A percentile compares a stretch with the other conserved stretches of the same genome.
Evolutionary conservation across 2,329 filamentous ascomycete genomes (phyloP).

Genomic region (Lachnum nothofagi): DNA sequence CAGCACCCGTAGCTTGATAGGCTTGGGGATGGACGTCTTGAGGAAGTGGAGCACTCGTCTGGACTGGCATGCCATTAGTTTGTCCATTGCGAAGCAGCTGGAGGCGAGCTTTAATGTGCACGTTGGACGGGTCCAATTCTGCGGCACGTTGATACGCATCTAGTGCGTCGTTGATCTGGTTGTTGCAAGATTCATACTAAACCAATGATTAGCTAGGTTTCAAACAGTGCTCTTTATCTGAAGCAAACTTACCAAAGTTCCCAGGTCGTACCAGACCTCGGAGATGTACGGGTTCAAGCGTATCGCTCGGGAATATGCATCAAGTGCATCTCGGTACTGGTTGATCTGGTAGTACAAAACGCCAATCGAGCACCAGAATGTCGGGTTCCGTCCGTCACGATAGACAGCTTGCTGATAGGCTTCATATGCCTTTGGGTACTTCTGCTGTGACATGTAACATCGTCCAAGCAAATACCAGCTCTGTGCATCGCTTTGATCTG

Average conservation of each 20-base stretch:
- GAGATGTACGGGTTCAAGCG: slow-evolving; percentile 96
- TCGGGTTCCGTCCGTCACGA: slow-evolving; percentile 92
- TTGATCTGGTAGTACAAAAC: slow-evolving; percentile 99
- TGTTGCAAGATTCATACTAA: slow-evolving; percentile 97
- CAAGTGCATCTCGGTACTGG: slow-evolving; percentile 94
- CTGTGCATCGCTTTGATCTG: slow-evolving; percentile 90
- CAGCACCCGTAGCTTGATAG: slow-evolving; percentile 78
- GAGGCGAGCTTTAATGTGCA: slow-evolving; percentile 91
- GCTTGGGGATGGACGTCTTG: slow-evolving; percentile 95
- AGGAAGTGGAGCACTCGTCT: slow-evolving; percentile 75
- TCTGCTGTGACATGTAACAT: slow-evolving; percentile 99
- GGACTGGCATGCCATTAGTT: slow-evolving; percentile 64
- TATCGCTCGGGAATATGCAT: slow-evolving; percentile 95
- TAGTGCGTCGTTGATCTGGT: slow-evolving; percentile 91
- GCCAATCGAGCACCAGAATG: slow-evolving; percentile 99
- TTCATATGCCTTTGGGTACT: slow-evolving; percentile 97
- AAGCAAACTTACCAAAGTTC: slow-evolving; percentile 71
- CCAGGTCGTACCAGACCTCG: slow-evolving; percentile 98
- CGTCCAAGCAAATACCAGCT: slow-evolving; percentile 97
- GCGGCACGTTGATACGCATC: slow-evolving; percentile 94
- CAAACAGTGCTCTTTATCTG: slow-evolving; percentile 20
- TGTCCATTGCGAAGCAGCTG: slow-evolving; percentile 81
- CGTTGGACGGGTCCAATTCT: slow-evolving; percentile 86
- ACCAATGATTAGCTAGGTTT: slow-evolving; percentile 20
- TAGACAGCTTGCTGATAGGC: slow-evolving; percentile 98